Evolutionary conservation across 192 early-diverging fungal species (phyloP), one percentile per base, ranked within the genome.

Genomic region (Podila epigama): DNA sequence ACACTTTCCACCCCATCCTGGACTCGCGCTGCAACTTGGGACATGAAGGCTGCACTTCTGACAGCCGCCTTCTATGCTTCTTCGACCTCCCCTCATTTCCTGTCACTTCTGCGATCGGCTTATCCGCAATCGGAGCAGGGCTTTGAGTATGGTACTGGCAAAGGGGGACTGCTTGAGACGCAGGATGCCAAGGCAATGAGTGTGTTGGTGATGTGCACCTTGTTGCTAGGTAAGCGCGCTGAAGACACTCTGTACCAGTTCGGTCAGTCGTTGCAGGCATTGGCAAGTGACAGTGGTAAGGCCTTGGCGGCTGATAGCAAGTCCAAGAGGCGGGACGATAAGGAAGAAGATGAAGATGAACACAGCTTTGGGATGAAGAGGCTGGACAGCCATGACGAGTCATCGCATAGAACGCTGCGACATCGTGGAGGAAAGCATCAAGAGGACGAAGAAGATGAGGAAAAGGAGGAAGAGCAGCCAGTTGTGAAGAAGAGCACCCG

Each of bases 101-200:
- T 68, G 13, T n/a, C n/a, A 4, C 54, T 68, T 12, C 31, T 77
- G 60, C 52, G 55, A 5, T 52, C 37, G 8, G 51, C 15, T 54
- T 54, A 42, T 7, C 32, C n/a, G 18, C 20, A 31, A 13, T 50
- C 32, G 40, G 66, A 39, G 2, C n/a, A n/a, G n/a, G n/a, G n/a
- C n/a, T n/a, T n/a, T n/a, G 33, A 31, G 18, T 18, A 2, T 10
- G 52, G 32, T 1, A 3, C 27, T 6, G 51, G 39, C 40, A 58
- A 57, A 22, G 55, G 42, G 22, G 60, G 66, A 20, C 48, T 77
- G 66, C 61, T 77, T 6, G 73, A 77, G 51, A 3, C 31, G 7
- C 60, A 68, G 55, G 73, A 77, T 60, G 73, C 66, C 7, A 77
- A 77, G 56, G 73, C 66, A 5, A 77, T 77, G 73, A 77, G 66